Percentiles rank a stretch among this genome's conserved stretches.
Conservation (phyloP, 345 rosid genomes). For the Salix udensis region DNA sequence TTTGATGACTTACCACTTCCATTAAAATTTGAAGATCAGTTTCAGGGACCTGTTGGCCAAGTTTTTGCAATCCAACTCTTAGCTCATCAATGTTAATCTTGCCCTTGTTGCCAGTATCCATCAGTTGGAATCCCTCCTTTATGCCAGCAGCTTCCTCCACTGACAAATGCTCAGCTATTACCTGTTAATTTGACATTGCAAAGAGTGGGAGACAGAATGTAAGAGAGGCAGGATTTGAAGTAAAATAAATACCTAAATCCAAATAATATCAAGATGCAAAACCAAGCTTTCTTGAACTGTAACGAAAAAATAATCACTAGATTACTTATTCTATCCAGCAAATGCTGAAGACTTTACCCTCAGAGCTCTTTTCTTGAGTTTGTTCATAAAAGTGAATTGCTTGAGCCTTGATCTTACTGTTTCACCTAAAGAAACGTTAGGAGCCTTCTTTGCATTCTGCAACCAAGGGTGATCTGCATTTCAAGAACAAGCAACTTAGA, state of each 20-base stretch:
- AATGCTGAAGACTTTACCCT: constrained; percentile 16
- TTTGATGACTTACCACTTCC: constrained; percentile 28
- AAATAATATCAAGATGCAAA: background rate
- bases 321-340: background rate
- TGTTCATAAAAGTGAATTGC: constrained; percentile 35
- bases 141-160: constrained; percentile 35
- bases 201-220: background rate
- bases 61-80: constrained; percentile 27
- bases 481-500: constrained; percentile 12
- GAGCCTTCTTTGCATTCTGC: constrained; percentile 35
- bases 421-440: constrained; percentile 31
- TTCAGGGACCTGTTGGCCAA: constrained; percentile 29
- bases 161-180: constrained; percentile 32
- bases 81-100: constrained; percentile 28
- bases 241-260: background rate
- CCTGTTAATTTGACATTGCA: constrained; percentile 10
- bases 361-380: constrained; percentile 40
- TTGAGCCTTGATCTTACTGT: constrained; percentile 33
- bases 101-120: constrained; percentile 31
- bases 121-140: constrained; percentile 31
- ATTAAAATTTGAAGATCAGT: constrained; percentile 27
- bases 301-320: background rate
- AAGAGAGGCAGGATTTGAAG: background rate
- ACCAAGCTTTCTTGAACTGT: background rate
- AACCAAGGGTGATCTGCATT: constrained; percentile 35